These are phyloP conservation scores for Wickerhamomyces tratensis DNA, from an alignment of 805 yeast genomes.

Conservation along the genomic window DNA sequence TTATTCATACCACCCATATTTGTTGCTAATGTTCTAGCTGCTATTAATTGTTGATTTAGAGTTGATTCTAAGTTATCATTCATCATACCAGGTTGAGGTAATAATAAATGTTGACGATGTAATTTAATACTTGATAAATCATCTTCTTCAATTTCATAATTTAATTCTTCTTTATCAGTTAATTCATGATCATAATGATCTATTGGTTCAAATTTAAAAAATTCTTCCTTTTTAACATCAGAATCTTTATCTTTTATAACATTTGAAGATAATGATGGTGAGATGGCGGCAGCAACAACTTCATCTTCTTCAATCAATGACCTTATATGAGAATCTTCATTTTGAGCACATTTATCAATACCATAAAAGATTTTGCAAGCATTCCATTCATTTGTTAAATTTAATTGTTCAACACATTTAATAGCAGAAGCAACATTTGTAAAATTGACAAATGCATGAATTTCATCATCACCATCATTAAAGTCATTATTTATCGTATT, in stretches of 20 bases:
- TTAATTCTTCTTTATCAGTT: neutral
- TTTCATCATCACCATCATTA: conserved; percentile 22
- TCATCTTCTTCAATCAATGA: conserved; percentile 11
- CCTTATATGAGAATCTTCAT: conserved; percentile 3
- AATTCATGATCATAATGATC: no score
- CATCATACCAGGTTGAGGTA: conserved; percentile 29
- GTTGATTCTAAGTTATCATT: conserved; percentile 30
- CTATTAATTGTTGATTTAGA: conserved; percentile 79
- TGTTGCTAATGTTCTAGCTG: conserved; percentile 86
- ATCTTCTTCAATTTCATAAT: no score
- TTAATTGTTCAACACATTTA: conserved; percentile 71
- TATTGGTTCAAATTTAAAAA: neutral
- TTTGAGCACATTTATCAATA: conserved; percentile 75
- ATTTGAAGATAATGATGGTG: neutral
- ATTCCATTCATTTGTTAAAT: conserved; percentile 55
- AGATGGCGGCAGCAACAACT: neutral
- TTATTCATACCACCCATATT: conserved; percentile 84
- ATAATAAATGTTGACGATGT: conserved; percentile 10
- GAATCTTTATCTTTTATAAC: conserved; percentile 2
- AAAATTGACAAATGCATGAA: conserved; percentile 82
- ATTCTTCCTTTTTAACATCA: neutral
- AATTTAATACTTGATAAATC: conserved; percentile 22
- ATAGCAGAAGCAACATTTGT: conserved; percentile 77
- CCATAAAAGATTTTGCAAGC: conserved; percentile 81
- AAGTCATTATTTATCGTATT: neutral